Evolutionary conservation across 148 eudicot genomes (phyloP).

Genomic region (Agrostemma githago): DNA sequence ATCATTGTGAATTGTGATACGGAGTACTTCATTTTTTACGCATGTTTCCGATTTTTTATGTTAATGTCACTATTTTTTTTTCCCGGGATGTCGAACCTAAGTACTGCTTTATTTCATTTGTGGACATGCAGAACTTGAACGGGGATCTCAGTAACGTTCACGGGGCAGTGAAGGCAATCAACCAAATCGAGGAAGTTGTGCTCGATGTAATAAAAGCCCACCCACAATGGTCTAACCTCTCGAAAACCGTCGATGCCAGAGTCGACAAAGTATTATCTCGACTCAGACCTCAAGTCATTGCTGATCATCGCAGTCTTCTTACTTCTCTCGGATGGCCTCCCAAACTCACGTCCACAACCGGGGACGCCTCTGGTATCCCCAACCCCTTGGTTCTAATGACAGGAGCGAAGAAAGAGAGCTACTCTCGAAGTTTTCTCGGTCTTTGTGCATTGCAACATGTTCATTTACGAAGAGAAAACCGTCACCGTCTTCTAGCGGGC

Average conservation of each 20-base stretch:
- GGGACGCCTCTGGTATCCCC: slow-evolving; percentile 31
- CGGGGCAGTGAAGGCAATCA: slow-evolving; percentile 34
- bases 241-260: slow-evolving; percentile 42
- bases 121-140: slow-evolving; percentile 27
- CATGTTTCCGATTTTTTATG: no score
- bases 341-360: slow-evolving; percentile 28
- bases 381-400: slow-evolving; percentile 47
- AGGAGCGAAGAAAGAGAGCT: slow-evolving; percentile 36
- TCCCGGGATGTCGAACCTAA: background rate
- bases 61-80: background rate
- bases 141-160: slow-evolving; percentile 31
- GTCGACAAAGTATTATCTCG: slow-evolving; percentile 34
- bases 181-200: slow-evolving; percentile 34
- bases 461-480: slow-evolving; percentile 34
- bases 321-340: slow-evolving; percentile 51
- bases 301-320: slow-evolving; percentile 45
- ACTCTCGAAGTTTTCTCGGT: slow-evolving; percentile 43
- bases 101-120: background rate
- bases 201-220: slow-evolving; percentile 25
- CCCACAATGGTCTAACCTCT: slow-evolving; percentile 37
- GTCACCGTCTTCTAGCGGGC: slow-evolving; percentile 23
- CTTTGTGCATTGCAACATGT: slow-evolving; percentile 53
- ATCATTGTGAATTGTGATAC: no score
- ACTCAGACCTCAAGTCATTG: slow-evolving; percentile 49
- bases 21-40: no score